phyloP scores from a whole-genome alignment of 495 filamentous ascomycete genomes.

The Podospora didyma region DNA sequence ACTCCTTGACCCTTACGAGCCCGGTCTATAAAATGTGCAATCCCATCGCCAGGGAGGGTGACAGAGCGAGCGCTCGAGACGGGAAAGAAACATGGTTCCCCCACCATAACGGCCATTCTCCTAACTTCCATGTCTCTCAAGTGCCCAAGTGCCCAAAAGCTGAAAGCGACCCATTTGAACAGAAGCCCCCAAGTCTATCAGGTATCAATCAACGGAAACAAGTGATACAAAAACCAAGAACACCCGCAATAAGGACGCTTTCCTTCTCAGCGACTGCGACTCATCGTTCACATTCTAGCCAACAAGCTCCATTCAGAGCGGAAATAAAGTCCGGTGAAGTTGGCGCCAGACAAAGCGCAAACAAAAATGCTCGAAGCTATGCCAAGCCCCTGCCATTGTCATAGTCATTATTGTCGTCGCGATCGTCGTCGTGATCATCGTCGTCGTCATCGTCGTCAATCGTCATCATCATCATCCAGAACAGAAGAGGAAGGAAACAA shows the following conservation, averaged over 20 bases:
- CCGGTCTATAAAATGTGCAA: too few relatives aligned
- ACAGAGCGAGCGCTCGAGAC: too few relatives aligned
- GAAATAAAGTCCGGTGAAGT: too few relatives aligned
- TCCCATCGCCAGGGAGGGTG: too few relatives aligned
- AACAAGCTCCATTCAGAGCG: too few relatives aligned
- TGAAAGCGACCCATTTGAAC: neutral
- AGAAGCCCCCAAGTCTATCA: constrained; percentile 26
- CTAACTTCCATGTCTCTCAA: neutral
- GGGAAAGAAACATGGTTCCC: too few relatives aligned
- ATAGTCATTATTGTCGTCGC: constrained; percentile 8
- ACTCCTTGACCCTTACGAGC: too few relatives aligned
- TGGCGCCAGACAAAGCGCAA: too few relatives aligned
- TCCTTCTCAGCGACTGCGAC: too few relatives aligned
- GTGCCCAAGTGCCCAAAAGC: neutral
- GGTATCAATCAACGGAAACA: constrained; percentile 30
- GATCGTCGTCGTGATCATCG: constrained; percentile 9
- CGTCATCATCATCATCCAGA: neutral
- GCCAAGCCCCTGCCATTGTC: neutral
- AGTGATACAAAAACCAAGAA: constrained; percentile 1
- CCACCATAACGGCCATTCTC: too few relatives aligned
- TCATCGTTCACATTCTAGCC: too few relatives aligned
- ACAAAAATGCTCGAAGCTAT: too few relatives aligned
- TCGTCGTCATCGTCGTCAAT: neutral
- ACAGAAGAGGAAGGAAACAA: neutral
- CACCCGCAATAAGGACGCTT: neutral